Evolutionary conservation across 1,284 basidiomycete species (phyloP), one percentile per base, ranked within the genome.

Genomic region (Agaricales sp.): DNA sequence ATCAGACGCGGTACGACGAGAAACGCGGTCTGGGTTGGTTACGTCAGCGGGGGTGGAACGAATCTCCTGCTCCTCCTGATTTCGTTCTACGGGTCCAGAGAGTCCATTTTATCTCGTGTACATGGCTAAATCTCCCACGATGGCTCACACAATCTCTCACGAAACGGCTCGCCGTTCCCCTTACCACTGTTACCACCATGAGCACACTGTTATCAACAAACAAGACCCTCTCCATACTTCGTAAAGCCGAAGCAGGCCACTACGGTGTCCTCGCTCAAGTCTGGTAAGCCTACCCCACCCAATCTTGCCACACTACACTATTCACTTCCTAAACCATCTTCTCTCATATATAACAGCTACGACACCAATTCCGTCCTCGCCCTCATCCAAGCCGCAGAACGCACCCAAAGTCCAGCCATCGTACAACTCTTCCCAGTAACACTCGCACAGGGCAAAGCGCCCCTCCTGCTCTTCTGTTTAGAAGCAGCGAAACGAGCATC

Each of bases 371-470:
- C 66, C 51, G 72, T 67, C 3, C 65, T 73, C 30, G 70, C 63
- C 0, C 65, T 75, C 19, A 69, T 74, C 3, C 68, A 69, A 21
- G 69, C 72, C 2, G 71, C 72, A 2, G 72, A 75, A 55, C 63
- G 69, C 25, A 62, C 63, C 38, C 63, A 59, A 30, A 73, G 69
- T 51, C 71, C 72, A 6, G 71, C 69, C 0, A 71, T 75, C 46
- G 59, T 74, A 46, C 66, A 69, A 54, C 56, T 74, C 44, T 73
- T 75, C 56, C 72, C 73, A 3, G 57, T 74, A 3, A 75, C 71
- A 2, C 63, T 75, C 8, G 63, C 62, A 2, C 71, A 71, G 54
- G 71, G 72, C 8, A 67, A 67, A 49, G 71, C 70, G 0, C 70
- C 72, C 1, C 73, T 73, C 53, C 63, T 75, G 11, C 62, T 63